Evolutionary conservation across 331 rosid genomes (phyloP).

Genomic region (Saraca asoca): DNA sequence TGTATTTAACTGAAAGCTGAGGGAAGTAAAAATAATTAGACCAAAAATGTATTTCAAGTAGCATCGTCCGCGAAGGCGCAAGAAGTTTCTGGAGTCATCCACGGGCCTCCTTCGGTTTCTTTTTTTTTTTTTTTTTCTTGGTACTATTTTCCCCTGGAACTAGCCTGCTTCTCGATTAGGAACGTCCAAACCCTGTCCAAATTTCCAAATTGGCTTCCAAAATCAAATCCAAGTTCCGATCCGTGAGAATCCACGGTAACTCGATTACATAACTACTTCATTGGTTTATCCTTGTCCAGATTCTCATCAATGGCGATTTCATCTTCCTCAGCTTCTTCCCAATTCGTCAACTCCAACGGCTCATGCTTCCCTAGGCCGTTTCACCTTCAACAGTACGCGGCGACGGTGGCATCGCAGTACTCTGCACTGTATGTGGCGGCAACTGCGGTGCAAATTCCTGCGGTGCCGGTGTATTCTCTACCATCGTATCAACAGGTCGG

Average conservation of each 20-base stretch:
- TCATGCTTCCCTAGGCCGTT: slow-evolving; percentile 79
- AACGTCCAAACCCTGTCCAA: no score
- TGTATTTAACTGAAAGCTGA: no score
- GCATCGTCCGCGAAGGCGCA: no score
- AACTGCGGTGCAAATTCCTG: slow-evolving; percentile 40
- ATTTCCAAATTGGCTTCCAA: no score
- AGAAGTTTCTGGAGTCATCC: no score
- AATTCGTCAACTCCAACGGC: slow-evolving; percentile 57
- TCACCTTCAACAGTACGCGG: slow-evolving; percentile 74
- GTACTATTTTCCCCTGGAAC: no score
- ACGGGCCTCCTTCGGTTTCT: no score
- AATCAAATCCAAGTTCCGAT: neutral
- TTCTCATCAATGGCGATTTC: slow-evolving; percentile 53
- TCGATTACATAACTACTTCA: no score
- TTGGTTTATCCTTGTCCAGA: neutral
- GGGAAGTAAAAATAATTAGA: no score
- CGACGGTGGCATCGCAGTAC: slow-evolving; percentile 47
- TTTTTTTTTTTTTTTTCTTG: no score
- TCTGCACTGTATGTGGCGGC: slow-evolving; percentile 55
- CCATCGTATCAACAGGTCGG: slow-evolving; percentile 80
- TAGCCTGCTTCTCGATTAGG: no score
- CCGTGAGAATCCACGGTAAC: neutral
- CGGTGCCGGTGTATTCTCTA: slow-evolving; percentile 52
- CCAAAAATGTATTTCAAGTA: no score
- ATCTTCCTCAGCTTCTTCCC: slow-evolving; percentile 52